Evolutionary conservation across 2,329 filamentous ascomycete genomes (phyloP), one percentile per base, ranked within the genome.

Genomic region (Calcarisporium arbuscula): DNA sequence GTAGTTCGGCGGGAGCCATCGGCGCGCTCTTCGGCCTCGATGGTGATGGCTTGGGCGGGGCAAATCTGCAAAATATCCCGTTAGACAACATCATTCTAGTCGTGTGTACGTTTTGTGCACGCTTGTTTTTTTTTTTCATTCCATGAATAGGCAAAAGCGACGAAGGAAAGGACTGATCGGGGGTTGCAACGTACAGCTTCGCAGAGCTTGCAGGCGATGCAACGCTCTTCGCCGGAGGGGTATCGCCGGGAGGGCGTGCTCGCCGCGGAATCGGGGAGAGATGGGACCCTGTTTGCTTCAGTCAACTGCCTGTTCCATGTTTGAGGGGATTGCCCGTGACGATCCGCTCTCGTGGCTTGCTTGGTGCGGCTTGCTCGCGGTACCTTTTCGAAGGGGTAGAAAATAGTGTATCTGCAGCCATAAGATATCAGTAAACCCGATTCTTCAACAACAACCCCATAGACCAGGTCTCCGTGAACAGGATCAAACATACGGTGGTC

Each of bases 201-300:
- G 69, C 92, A 98, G 40, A 98, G 81, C 74, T 98, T 98, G 85
- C 92, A 98, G 51, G 92, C 92, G 65, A 98, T 98, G 73, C 92
- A 98, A 52, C 92, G 85, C 72, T 98, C 92, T 69, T 98, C 92
- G 49, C 92, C 92, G 4, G 90, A 94, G 19, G 92, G 92, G 65
- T 98, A 98, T 56, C 92, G 80, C 63, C 92, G 82, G n/a, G 45
- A 98, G 76, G 48, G 92, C 92, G 69, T 98, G 92, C 66, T 98
- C 92, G 61, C 92, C 92, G 64, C 92, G 85, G 80, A 98, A 98
- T 51, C 92, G 84, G 42, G 92, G 92, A 22, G 89, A 95, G 61
- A 98, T 95, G 41, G 92, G 92, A 30, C 92, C 92, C 75, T 79
- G 42, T n/a, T 2, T 5, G 21, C 14, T 14, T 7, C 19, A 33